phyloP scores from a whole-genome alignment of 2,329 filamentous ascomycete species.

The Cladosporium sp. region DNA sequence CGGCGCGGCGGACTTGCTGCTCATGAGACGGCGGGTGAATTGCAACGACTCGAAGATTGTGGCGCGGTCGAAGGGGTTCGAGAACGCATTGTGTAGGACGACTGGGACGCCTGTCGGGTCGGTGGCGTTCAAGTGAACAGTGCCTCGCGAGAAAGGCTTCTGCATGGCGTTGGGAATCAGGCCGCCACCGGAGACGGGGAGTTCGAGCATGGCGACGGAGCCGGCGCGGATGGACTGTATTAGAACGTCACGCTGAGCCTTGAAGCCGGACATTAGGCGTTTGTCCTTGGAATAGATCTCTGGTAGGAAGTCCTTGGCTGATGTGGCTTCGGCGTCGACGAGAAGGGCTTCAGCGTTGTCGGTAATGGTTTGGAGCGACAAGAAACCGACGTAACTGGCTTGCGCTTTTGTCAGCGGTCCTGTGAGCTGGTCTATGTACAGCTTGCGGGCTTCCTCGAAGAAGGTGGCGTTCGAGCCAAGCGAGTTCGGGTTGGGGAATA shows the following conservation, averaged over 20 bases:
- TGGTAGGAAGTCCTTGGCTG: background rate
- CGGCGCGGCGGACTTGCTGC: slow-evolving; percentile 9
- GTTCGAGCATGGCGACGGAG: slow-evolving; percentile 40
- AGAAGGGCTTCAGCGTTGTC: slow-evolving; percentile 25
- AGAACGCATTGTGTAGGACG: slow-evolving; percentile 14
- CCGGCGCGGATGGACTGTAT: slow-evolving; percentile 28
- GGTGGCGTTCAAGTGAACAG: slow-evolving; percentile 20
- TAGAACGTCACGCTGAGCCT: slow-evolving; percentile 35
- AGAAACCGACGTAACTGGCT: slow-evolving; percentile 39
- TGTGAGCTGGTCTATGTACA: slow-evolving; percentile 32
- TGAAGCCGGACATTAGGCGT: slow-evolving; percentile 33
- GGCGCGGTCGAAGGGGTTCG: slow-evolving; percentile 23
- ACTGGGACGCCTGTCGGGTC: background rate
- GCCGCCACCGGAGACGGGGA: slow-evolving; percentile 22
- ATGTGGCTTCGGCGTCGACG: slow-evolving; percentile 16
- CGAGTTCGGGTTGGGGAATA: slow-evolving; percentile 13
- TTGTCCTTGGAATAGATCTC: background rate
- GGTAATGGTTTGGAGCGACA: slow-evolving; percentile 36
- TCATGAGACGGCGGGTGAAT: slow-evolving; percentile 30
- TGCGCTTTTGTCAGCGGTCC: slow-evolving; percentile 12
- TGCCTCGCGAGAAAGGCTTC: slow-evolving; percentile 29
- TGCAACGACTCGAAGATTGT: slow-evolving; percentile 20
- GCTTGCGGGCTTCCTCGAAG: slow-evolving; percentile 5
- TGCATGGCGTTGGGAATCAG: slow-evolving; percentile 49
- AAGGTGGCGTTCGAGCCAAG: slow-evolving; percentile 14